Evolutionary conservation across 2,329 filamentous ascomycete species (phyloP).

Genomic region (Trichophyton schoenleinii): DNA sequence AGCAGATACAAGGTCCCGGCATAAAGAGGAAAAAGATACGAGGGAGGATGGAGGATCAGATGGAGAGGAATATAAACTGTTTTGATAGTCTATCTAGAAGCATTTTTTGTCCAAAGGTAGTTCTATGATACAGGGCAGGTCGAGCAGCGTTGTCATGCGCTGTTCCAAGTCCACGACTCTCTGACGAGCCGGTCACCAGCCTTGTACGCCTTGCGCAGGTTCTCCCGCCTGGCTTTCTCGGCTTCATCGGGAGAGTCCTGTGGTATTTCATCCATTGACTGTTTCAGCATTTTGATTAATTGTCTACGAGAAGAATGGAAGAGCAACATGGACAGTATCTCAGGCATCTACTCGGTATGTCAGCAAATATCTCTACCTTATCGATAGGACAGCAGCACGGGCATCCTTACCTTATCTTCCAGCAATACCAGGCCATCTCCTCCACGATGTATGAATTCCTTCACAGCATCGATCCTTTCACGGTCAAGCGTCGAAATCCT

Average conservation of each 20-base stretch:
- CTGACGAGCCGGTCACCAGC: neutral
- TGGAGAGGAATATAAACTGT: neutral
- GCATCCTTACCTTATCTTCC: slow-evolving; percentile 41
- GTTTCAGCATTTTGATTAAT: slow-evolving; percentile 57
- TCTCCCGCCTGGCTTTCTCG: slow-evolving; percentile 44
- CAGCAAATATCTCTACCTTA: slow-evolving; percentile 1
- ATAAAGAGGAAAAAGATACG: neutral
- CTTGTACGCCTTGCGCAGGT: slow-evolving; percentile 52
- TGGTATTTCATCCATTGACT: slow-evolving; percentile 45
- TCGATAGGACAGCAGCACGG: neutral
- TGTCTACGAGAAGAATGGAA: slow-evolving; percentile 79
- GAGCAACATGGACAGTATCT: slow-evolving; percentile 74
- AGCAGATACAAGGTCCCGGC: neutral
- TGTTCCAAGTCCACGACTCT: neutral
- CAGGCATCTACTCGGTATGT: slow-evolving; percentile 48
- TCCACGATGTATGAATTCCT: slow-evolving; percentile 67
- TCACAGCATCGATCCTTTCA: slow-evolving; percentile 75
- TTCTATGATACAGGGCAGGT: neutral
- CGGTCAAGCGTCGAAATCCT: slow-evolving; percentile 67
- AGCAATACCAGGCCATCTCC: slow-evolving; percentile 65
- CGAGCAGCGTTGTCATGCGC: neutral
- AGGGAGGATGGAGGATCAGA: neutral
- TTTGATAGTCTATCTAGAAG: neutral
- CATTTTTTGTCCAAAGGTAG: neutral
- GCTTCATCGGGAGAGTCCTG: slow-evolving; percentile 31